Percentiles rank a stretch among this genome's conserved stretches.
Evolutionary conservation across 768 basidiomycete genomes (phyloP).

Genomic region (Boletus fagicola): DNA sequence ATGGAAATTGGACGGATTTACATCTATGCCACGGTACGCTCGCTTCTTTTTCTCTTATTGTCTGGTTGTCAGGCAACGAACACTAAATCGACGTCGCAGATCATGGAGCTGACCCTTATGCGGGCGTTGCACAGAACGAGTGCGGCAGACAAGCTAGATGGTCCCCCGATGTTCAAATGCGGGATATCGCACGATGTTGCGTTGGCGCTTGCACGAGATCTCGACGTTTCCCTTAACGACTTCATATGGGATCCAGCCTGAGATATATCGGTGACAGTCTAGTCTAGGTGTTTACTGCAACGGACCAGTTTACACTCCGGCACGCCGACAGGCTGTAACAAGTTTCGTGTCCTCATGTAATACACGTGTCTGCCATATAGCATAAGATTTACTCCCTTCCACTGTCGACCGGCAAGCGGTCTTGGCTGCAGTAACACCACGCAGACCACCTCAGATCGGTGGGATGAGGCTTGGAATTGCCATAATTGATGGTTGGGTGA

Average conservation of each 20-base stretch:
- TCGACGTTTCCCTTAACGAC: slow-evolving; percentile 59
- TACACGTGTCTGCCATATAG: background rate
- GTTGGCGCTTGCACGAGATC: slow-evolving; percentile 53
- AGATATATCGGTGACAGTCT: background rate
- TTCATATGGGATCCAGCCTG: slow-evolving; percentile 61
- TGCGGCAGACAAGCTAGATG: slow-evolving; percentile 60
- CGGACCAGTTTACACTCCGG: background rate
- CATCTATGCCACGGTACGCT: slow-evolving; percentile 56
- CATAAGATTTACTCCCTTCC: background rate
- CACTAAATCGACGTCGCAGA: slow-evolving; percentile 38
- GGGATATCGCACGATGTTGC: slow-evolving; percentile 62
- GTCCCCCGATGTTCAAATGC: slow-evolving; percentile 70
- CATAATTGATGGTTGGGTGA: too few species aligned
- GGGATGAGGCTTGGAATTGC: too few species aligned
- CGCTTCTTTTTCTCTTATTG: slow-evolving; percentile 21
- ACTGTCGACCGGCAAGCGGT: background rate
- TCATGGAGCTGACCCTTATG: slow-evolving; percentile 62
- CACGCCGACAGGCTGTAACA: background rate
- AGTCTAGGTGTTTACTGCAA: background rate
- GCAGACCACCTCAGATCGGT: background rate
- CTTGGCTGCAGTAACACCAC: background rate
- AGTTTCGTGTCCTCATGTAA: background rate
- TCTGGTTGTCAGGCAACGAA: background rate
- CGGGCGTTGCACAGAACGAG: slow-evolving; percentile 67
- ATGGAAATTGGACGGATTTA: slow-evolving; percentile 66